phyloP scores from a whole-genome alignment of 768 basidiomycete species.

The Dacryopinax primogenitus region DNA sequence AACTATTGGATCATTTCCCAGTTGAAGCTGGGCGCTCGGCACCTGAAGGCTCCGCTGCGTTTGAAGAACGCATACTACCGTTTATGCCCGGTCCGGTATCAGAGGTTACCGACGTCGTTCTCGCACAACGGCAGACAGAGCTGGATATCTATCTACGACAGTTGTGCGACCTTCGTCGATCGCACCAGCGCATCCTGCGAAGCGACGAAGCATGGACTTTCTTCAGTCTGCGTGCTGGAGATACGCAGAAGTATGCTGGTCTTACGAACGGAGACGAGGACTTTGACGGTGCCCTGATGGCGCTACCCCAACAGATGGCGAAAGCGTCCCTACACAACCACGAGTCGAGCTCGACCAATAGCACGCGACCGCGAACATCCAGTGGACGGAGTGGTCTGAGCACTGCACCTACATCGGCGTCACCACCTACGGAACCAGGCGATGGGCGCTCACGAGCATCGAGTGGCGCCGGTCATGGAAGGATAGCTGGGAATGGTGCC shows the following conservation, averaged over 20 bases:
- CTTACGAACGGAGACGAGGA: conserved; percentile 31
- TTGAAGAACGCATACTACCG: conserved; percentile 56
- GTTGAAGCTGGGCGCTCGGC: conserved; percentile 71
- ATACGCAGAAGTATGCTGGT: conserved; percentile 56
- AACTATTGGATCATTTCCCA: conserved; percentile 74
- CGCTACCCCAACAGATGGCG: neutral
- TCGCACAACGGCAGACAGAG: conserved; percentile 64
- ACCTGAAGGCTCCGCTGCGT: conserved; percentile 22
- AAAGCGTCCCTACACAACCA: neutral
- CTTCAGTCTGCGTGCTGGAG: conserved; percentile 72
- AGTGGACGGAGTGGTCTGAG: conserved; percentile 3
- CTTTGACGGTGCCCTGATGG: conserved; percentile 20
- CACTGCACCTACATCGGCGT: conserved; percentile 4
- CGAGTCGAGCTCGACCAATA: conserved; percentile 1
- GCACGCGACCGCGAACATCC: neutral
- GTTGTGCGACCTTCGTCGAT: conserved; percentile 54
- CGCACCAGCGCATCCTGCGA: conserved; percentile 69
- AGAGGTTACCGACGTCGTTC: conserved; percentile 70
- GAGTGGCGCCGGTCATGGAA: neutral
- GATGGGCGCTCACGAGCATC: conserved; percentile 7
- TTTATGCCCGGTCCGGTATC: conserved; percentile 95
- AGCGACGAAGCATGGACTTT: conserved; percentile 71
- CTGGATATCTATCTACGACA: conserved; percentile 78
- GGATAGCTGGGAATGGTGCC: neutral
- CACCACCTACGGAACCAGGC: neutral